phyloP scores from a whole-genome alignment of 2,329 filamentous ascomycete species.

The Aureobasidium lini region DNA sequence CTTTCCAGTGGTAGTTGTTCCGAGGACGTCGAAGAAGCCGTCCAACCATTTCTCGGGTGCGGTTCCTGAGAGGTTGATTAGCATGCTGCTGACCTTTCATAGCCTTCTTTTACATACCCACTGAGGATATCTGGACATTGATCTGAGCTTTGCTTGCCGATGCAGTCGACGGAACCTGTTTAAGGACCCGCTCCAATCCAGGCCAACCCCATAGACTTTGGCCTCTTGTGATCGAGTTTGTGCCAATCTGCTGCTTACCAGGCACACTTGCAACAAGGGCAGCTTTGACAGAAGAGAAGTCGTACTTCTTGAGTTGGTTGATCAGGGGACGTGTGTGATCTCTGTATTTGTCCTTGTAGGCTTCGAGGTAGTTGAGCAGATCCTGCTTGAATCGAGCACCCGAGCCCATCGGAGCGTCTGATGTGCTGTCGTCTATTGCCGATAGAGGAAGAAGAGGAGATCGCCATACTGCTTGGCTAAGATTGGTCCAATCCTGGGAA shows the following conservation, averaged over 20 bases:
- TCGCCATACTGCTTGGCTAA: constrained; percentile 77
- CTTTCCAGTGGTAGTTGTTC: not conserved
- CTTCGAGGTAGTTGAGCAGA: constrained; percentile 61
- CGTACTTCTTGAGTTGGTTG: constrained; percentile 51
- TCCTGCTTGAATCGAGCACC: constrained; percentile 69
- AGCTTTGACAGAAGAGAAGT: constrained; percentile 63
- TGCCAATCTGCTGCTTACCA: constrained; percentile 31
- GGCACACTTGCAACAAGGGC: constrained; percentile 74
- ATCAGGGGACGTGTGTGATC: constrained; percentile 37
- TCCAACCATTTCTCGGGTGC: constrained; percentile 67
- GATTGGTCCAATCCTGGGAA: constrained; percentile 75
- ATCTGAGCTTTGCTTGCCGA: constrained; percentile 34
- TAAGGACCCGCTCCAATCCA: constrained; percentile 55
- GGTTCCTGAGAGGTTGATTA: constrained; percentile 33
- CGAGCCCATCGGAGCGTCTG: constrained; percentile 41
- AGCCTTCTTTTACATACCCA: constrained; percentile 42
- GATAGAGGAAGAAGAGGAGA: constrained; percentile 68
- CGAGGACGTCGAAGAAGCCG: constrained; percentile 44
- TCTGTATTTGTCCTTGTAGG: constrained; percentile 56
- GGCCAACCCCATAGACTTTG: constrained; percentile 63
- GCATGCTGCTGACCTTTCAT: too few relatives aligned
- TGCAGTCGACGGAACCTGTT: constrained; percentile 18
- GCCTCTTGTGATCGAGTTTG: not conserved
- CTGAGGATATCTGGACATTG: constrained; percentile 66
- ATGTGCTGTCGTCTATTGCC: not conserved